Base-by-base conservation (phyloP, 768 basidiomycete species). In the Pisolithus orientalis region DNA sequence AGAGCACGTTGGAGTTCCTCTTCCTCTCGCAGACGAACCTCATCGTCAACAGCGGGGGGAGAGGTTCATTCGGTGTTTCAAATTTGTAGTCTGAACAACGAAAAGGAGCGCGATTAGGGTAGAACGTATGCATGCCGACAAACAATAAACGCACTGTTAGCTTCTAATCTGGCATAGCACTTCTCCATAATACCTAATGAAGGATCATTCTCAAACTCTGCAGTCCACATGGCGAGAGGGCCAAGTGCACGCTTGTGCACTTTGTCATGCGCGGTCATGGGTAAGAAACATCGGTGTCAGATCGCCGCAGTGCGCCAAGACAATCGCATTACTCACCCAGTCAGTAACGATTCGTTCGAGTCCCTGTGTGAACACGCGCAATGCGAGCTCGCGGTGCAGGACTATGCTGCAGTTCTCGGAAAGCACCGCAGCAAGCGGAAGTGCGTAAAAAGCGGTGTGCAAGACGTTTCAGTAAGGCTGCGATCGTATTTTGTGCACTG, bases 1-100 rank as follows among this genome's bases (percentile, higher is more conserved):
- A 98, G 75, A 0, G 86, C 95, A 5, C 93, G 83, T 62, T 93
- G 90, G 2, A 98, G 82, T 59, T 98, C 95, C 62, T 95, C 95
- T 62, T 97, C 95, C 64, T 98, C 95, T 53, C 80, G 80, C 11
- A 90, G 76, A 11, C 89, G 80, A 40, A 82, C 80, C 11, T 90
- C 90, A 55, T 92, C 91, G 55, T 90, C 89, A 13, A 84, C 80
- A 0, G 80, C 64, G 1, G 82, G 85, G 0, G 89, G 87, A 4
- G 76, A 16, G 82, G 73, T 61, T 90, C 86, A 28, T 76, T 64
- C 1, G 77, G 73, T 13, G 72, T 62, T 47, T 85, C 80, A 55
- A 90, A 90, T 58, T 83, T 88, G 68, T 83, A 87, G 56, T 82
- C 90, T 90, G 55, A 39, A 47, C 40, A 28, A 5, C 16, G 2